These are phyloP conservation scores for Ogataea hybrid DNA, from an alignment of 1,139 yeast genomes.

Conservation along the genomic window DNA sequence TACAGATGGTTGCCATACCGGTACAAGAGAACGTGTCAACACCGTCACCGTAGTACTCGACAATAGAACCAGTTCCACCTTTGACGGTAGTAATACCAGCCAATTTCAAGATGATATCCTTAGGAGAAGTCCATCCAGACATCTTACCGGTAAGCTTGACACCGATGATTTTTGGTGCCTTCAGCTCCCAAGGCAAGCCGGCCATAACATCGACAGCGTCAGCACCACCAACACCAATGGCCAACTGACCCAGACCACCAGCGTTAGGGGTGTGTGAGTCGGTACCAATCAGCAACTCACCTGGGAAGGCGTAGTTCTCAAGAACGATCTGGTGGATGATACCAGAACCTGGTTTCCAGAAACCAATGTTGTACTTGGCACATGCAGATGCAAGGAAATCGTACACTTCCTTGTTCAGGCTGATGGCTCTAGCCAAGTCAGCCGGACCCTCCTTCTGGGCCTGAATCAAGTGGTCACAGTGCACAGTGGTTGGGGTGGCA, in stretches of 20 bases:
- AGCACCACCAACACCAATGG: slow-evolving; percentile 99
- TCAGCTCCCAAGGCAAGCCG: slow-evolving; percentile 94
- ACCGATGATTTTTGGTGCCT: slow-evolving; percentile 97
- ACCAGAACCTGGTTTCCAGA: slow-evolving; percentile 99
- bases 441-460: slow-evolving; percentile 93
- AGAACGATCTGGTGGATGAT: slow-evolving; percentile 96
- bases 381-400: slow-evolving; percentile 93
- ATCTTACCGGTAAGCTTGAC: slow-evolving; percentile 94
- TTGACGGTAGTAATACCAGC: slow-evolving; percentile 98
- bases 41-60: slow-evolving; percentile 98
- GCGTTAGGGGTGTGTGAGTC: slow-evolving; percentile 99
- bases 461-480: slow-evolving; percentile 98
- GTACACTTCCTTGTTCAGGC: slow-evolving; percentile 92
- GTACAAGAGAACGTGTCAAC: slow-evolving; percentile 95
- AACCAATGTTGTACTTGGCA: slow-evolving; percentile 97
- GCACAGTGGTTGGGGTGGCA: slow-evolving; percentile 96
- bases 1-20: slow-evolving; percentile 99
- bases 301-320: slow-evolving; percentile 98
- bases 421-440: slow-evolving; percentile 92
- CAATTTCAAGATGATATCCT: slow-evolving; percentile 91
- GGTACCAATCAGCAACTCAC: slow-evolving; percentile 95
- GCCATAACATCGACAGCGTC: slow-evolving; percentile 99
- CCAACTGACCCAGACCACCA: slow-evolving; percentile 98
- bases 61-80: slow-evolving; percentile 99
- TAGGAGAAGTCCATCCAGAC: slow-evolving; percentile 98